phyloP scores from a whole-genome alignment of 2,329 filamentous ascomycete species.

The Penicillium paneum region DNA sequence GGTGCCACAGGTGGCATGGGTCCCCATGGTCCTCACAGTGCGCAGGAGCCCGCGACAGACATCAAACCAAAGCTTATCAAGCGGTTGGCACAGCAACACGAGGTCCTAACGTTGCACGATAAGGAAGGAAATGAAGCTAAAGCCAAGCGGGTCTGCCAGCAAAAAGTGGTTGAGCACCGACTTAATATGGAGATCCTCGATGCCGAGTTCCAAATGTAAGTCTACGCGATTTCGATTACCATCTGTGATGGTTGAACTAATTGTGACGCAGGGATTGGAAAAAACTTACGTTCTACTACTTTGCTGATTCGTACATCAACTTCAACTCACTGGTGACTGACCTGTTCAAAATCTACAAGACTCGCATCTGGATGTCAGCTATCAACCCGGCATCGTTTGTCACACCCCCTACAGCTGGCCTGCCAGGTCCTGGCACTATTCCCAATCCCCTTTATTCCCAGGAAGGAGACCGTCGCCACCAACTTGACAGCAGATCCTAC shows the following conservation, averaged over 20 bases:
- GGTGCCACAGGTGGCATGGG: slow-evolving; percentile 77
- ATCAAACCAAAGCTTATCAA: slow-evolving; percentile 97
- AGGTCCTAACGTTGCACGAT: slow-evolving; percentile 82
- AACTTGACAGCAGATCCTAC: slow-evolving; percentile 35
- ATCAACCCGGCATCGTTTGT: slow-evolving; percentile 97
- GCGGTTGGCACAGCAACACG: slow-evolving; percentile 84
- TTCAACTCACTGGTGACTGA: slow-evolving; percentile 98
- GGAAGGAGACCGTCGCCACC: slow-evolving; percentile 44
- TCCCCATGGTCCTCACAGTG: slow-evolving; percentile 67
- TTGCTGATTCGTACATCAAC: slow-evolving; percentile 96
- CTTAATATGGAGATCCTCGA: slow-evolving; percentile 98
- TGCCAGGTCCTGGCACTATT: slow-evolving; percentile 66
- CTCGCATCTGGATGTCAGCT: slow-evolving; percentile 98
- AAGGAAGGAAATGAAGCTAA: slow-evolving; percentile 98
- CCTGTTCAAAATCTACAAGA: slow-evolving; percentile 99
- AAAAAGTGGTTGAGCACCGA: slow-evolving; percentile 91
- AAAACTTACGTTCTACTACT: slow-evolving; percentile 98
- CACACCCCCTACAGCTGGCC: slow-evolving; percentile 64
- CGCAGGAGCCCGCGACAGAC: slow-evolving; percentile 70
- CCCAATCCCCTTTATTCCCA: slow-evolving; percentile 60
- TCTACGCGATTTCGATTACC: slow-evolving; percentile 18
- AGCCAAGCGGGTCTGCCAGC: slow-evolving; percentile 92
- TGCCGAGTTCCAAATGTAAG: slow-evolving; percentile 97
- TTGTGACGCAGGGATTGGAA: slow-evolving; percentile 79
- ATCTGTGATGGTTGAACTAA: not conserved